Conservation (phyloP, 2,329 filamentous ascomycete species). For the Monilinia aucupariae region DNA sequence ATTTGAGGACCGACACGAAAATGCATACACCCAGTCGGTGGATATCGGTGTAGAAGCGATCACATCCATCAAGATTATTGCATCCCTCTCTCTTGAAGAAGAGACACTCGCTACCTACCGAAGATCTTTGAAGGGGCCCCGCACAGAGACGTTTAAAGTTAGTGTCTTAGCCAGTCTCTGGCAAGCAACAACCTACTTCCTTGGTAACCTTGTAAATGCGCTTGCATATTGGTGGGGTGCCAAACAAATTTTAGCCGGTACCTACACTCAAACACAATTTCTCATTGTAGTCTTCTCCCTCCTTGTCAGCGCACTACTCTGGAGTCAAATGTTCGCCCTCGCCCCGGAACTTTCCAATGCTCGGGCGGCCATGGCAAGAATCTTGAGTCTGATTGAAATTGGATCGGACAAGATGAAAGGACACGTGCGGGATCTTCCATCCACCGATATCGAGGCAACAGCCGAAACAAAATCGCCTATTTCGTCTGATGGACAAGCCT, state of each 20-base stretch:
- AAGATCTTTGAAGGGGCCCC: conserved; percentile 46
- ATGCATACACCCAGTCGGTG: conserved; percentile 58
- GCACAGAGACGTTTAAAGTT: conserved; percentile 48
- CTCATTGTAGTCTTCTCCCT: conserved; percentile 68
- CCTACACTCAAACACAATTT: conserved; percentile 61
- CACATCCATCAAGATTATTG: conserved; percentile 58
- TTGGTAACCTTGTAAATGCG: conserved; percentile 64
- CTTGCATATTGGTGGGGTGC: conserved; percentile 78
- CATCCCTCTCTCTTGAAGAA: conserved; percentile 49
- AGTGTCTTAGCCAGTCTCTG: conserved; percentile 41
- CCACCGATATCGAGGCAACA: conserved; percentile 39
- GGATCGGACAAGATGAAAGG: conserved; percentile 33
- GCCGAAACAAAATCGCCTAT: conserved; percentile 28
- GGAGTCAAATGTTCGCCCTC: conserved; percentile 69
- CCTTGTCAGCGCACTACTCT: conserved; percentile 66
- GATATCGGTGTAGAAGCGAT: conserved; percentile 56
- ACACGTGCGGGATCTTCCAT: conserved; percentile 16
- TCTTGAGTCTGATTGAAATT: conserved; percentile 47
- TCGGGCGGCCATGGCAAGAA: conserved; percentile 52
- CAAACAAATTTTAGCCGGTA: conserved; percentile 60
- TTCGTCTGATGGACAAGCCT: not conserved
- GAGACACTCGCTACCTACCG: conserved; percentile 51
- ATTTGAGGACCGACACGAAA: conserved; percentile 59
- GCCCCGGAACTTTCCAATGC: conserved; percentile 68
- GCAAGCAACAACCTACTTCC: conserved; percentile 54